phyloP scores from a whole-genome alignment of 179 eudicot species.

The Amaranthus tricolor region DNA sequence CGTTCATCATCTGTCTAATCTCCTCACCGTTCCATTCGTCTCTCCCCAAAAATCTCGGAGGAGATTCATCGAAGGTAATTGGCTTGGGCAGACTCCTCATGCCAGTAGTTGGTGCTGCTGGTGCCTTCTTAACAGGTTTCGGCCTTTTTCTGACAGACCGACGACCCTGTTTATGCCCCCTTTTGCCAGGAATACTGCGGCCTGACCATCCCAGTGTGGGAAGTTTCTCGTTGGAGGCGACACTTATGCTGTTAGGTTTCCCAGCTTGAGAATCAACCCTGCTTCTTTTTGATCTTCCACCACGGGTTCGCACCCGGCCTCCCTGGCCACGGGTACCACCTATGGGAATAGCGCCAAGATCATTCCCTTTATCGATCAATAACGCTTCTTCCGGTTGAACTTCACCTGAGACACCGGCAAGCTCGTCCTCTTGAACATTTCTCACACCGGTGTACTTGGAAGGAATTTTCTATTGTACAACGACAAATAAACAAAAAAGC shows the following conservation, averaged over 20 bases:
- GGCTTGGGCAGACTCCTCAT: constrained; percentile 28
- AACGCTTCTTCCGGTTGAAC: constrained; percentile 36
- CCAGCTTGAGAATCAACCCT: constrained; percentile 31
- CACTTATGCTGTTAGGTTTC: constrained; percentile 27
- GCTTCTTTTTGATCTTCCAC: constrained; percentile 59
- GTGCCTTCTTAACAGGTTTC: constrained; percentile 41
- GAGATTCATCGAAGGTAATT: constrained; percentile 30
- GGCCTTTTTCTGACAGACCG: constrained; percentile 50
- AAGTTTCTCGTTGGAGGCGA: constrained; percentile 32
- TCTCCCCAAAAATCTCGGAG: constrained; percentile 34
- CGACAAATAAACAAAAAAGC: not conserved
- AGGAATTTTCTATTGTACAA: constrained; percentile 39
- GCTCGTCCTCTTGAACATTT: constrained; percentile 41
- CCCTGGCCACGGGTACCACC: constrained; percentile 35
- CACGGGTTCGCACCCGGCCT: constrained; percentile 56
- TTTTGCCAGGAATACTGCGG: constrained; percentile 52
- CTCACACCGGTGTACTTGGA: constrained; percentile 39
- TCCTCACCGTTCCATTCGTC: constrained; percentile 48
- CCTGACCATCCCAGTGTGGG: constrained; percentile 60
- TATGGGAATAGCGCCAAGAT: constrained; percentile 21
- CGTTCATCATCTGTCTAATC: constrained; percentile 21
- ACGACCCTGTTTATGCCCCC: constrained; percentile 58
- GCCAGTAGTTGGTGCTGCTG: constrained; percentile 5
- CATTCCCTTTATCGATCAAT: constrained; percentile 38
- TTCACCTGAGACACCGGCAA: constrained; percentile 24